Percentiles rank a stretch among this genome's conserved stretches.
phyloP scores from a whole-genome alignment of 164 flowering plant species.

The Macadamia integrifolia region DNA sequence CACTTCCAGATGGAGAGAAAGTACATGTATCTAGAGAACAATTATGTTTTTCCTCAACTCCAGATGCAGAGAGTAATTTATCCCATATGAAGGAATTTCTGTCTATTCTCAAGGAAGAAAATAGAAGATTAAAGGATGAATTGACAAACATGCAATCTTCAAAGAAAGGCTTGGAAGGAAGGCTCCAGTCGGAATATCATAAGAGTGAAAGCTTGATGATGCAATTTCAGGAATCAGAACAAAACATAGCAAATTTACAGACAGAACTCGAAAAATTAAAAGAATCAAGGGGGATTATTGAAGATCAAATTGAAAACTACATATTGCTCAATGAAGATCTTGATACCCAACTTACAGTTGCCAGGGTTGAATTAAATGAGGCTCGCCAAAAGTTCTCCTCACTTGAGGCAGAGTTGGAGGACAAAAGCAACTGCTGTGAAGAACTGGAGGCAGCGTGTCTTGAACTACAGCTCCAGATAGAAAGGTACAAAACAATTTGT shows the following conservation, averaged over 20 bases:
- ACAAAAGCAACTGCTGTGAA: conserved; percentile 55
- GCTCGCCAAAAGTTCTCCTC: conserved; percentile 53
- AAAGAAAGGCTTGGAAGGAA: conserved; percentile 38
- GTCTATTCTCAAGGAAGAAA: conserved; percentile 34
- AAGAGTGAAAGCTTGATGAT: conserved; percentile 24
- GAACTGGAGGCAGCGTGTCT: conserved; percentile 77
- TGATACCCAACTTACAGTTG: conserved; percentile 60
- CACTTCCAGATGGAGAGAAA: conserved; percentile 14
- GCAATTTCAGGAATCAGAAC: conserved; percentile 44
- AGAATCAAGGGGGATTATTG: conserved; percentile 39
- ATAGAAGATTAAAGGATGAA: conserved; percentile 36
- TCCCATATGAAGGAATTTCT: conserved; percentile 20
- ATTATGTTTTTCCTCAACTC: conserved; percentile 5
- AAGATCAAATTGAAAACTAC: conserved; percentile 64
- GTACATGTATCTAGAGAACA: conserved; percentile 11
- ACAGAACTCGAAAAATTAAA: conserved; percentile 37
- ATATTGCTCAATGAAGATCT: conserved; percentile 66
- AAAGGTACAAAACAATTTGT: conserved; percentile 46
- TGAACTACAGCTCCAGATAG: conserved; percentile 80
- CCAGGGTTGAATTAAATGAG: conserved; percentile 53
- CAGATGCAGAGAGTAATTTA: conserved; percentile 15
- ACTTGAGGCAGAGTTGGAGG: conserved; percentile 71
- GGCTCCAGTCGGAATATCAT: conserved; percentile 30
- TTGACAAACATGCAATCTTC: conserved; percentile 24
- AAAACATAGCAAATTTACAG: conserved; percentile 30